Base-by-base conservation (phyloP, 768 basidiomycete genomes). In the Termitomyces bulborhizus region DNA sequence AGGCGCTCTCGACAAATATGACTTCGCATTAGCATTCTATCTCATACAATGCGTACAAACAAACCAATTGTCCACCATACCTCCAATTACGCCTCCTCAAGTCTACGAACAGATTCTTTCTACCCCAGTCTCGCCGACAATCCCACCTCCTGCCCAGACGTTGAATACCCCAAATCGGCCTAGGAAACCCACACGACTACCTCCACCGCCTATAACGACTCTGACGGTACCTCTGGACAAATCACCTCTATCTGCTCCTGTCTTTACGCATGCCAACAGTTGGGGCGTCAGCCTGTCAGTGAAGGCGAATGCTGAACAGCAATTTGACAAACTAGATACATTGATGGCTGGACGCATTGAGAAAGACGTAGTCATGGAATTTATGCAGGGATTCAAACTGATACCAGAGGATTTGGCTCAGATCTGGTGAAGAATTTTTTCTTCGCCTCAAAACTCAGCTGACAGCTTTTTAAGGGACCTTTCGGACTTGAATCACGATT, bases 1-100 rank as follows among this genome's bases (percentile, higher is more conserved):
- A 36, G 86, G 85, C 6, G 71, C 76, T 3, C 78, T 91, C 11
- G 85, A 88, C 61, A 72, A 78, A 7, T 68, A 78, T 29, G 86
- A 89, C 56, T 91, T 91, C 65, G 79, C 82, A 36, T 71, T 90
- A 56, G 87, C 81, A 37, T 83, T 86, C 80, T 83, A 83, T 65
- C 77, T 87, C 54, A 81, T 89, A 40, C 67, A 72, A 37, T 67
- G 68, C n/a, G 54, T 72, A 15, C 67, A 68, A 60, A 64, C 67
- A 5, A 73, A 71, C 49, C 64, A 66, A 34, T 65, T 75, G 1
- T 59, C 61, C 24, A 56, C 62, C 1, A 61, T 76, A 6, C 75
- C 73, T 1, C 29, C 60, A 3, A 60, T 65, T 7, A 66, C 73
- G 32, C 72, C 74, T 5, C 56, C 57, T 29, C 57, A 69, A 24